These are phyloP conservation scores for Leptographium wingfieldii DNA, from an alignment of 2,329 filamentous ascomycete species.

Conservation along the genomic window DNA sequence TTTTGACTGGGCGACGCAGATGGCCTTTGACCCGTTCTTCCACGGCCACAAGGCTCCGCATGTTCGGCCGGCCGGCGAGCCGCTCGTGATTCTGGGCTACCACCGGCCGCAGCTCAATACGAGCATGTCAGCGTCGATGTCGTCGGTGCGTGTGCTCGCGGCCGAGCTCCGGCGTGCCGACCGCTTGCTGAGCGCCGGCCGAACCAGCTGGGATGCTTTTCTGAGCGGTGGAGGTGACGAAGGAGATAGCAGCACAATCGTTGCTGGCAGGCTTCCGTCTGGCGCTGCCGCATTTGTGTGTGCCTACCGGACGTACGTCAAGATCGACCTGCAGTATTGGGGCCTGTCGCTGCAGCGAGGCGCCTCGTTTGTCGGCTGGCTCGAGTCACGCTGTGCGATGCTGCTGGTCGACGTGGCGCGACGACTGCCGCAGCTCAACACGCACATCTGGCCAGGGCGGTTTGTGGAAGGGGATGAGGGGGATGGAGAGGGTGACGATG, in stretches of 20 bases:
- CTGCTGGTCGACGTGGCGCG: constrained; percentile 47
- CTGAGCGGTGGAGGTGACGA: constrained; percentile 15
- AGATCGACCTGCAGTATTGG: constrained; percentile 54
- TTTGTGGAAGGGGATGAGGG: constrained; percentile 28
- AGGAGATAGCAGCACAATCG: neutral
- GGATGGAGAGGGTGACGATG: constrained; percentile 11
- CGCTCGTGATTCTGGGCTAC: constrained; percentile 51
- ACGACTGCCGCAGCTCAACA: constrained; percentile 35
- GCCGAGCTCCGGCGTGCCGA: constrained; percentile 38
- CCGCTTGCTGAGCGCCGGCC: constrained; percentile 22
- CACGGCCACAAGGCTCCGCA: constrained; percentile 35
- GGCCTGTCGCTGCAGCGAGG: constrained; percentile 42
- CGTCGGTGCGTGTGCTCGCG: constrained; percentile 38
- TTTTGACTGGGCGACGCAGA: constrained; percentile 43
- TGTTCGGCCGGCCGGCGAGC: constrained; percentile 41
- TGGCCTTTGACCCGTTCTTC: constrained; percentile 49
- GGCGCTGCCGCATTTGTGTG: constrained; percentile 35
- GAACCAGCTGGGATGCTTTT: constrained; percentile 30
- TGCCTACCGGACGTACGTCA: constrained; percentile 41
- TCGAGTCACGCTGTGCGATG: constrained; percentile 46
- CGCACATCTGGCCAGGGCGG: constrained; percentile 50
- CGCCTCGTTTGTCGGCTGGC: constrained; percentile 45
- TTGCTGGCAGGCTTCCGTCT: neutral
- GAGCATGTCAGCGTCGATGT: constrained; percentile 36
- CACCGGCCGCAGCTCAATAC: constrained; percentile 50